phyloP scores from a whole-genome alignment of 768 basidiomycete species.

The Paxillus rubicundulus region DNA sequence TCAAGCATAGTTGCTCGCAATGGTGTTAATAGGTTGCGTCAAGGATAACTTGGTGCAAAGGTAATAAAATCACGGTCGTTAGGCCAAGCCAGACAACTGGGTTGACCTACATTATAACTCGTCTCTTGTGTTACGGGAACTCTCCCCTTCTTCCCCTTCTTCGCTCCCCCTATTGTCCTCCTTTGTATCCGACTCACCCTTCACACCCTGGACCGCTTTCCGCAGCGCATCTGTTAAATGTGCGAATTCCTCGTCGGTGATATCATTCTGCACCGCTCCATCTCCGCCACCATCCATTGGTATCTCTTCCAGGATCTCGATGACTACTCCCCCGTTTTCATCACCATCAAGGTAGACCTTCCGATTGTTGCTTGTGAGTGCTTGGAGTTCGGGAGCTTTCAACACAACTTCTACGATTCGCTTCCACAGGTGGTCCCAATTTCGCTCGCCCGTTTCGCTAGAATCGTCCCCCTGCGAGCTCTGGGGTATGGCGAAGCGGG shows the following conservation, averaged over 20 bases:
- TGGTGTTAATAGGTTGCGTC: background rate
- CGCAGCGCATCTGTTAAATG: constrained; percentile 50
- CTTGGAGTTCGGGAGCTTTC: constrained; percentile 31
- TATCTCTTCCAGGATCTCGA: constrained; percentile 46
- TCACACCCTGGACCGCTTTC: constrained; percentile 51
- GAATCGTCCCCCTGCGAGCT: constrained; percentile 16
- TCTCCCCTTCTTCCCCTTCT: constrained; percentile 33
- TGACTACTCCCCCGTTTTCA: constrained; percentile 40
- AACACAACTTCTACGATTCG: constrained; percentile 29
- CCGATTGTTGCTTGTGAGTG: constrained; percentile 26
- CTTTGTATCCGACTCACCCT: constrained; percentile 31
- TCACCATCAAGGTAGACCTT: constrained; percentile 43
- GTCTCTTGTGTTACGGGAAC: constrained; percentile 28
- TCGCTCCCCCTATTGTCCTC: constrained; percentile 21
- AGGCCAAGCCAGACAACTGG: constrained; percentile 13
- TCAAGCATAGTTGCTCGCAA: constrained; percentile 2
- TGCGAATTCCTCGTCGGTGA: constrained; percentile 40
- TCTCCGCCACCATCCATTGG: constrained; percentile 32
- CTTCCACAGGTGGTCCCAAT: constrained; percentile 26
- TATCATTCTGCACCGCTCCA: constrained; percentile 23
- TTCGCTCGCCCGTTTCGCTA: constrained; percentile 14
- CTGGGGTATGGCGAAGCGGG: constrained; percentile 43
- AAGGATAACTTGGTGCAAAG: constrained; percentile 2
- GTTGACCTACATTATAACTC: constrained; percentile 31
- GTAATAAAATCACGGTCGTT: constrained; percentile 15